A percentile compares a stretch with the other conserved stretches of the same genome.
These are phyloP conservation scores for Phytopythium aichiense DNA, from an alignment of 352 stramenopile genomes.

Conservation along the genomic window DNA sequence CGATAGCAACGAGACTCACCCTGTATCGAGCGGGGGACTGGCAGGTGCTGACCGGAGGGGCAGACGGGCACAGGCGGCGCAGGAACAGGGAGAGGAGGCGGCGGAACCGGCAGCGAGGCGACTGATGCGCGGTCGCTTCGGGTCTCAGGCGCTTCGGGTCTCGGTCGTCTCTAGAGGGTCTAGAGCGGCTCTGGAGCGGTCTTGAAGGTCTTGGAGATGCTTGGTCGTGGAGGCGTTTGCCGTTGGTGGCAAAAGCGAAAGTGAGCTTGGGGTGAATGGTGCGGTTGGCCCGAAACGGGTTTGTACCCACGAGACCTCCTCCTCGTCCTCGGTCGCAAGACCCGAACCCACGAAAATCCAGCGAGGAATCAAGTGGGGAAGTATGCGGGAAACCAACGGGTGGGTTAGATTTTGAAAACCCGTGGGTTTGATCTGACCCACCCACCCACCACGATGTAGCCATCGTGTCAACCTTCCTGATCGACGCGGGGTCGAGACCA, in stretches of 20 bases:
- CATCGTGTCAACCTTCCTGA: neutral
- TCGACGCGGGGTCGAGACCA: too few relatives aligned
- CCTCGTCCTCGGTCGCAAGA: neutral
- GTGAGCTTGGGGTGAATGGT: neutral
- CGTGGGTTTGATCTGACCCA: neutral
- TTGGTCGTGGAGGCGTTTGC: neutral
- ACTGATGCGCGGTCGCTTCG: neutral
- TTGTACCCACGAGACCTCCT: neutral
- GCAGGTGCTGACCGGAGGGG: conserved; percentile 1
- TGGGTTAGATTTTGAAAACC: neutral
- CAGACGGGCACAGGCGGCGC: conserved; percentile 1
- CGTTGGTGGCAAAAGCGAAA: conserved; percentile 1
- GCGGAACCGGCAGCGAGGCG: neutral
- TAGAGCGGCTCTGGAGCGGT: neutral
- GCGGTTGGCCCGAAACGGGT: neutral
- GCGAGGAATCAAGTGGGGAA: conserved; percentile 1
- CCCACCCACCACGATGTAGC: conserved; percentile 1
- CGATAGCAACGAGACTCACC: too few relatives aligned
- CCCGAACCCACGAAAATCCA: conserved; percentile 8
- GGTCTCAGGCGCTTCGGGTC: neutral
- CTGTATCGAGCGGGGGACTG: neutral
- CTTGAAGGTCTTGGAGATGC: neutral
- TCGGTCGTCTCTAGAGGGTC: neutral
- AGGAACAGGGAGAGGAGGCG: neutral
- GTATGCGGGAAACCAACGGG: neutral